Evolutionary conservation across 768 basidiomycete species (phyloP).

Genomic region (Guyanaporus albipodus): DNA sequence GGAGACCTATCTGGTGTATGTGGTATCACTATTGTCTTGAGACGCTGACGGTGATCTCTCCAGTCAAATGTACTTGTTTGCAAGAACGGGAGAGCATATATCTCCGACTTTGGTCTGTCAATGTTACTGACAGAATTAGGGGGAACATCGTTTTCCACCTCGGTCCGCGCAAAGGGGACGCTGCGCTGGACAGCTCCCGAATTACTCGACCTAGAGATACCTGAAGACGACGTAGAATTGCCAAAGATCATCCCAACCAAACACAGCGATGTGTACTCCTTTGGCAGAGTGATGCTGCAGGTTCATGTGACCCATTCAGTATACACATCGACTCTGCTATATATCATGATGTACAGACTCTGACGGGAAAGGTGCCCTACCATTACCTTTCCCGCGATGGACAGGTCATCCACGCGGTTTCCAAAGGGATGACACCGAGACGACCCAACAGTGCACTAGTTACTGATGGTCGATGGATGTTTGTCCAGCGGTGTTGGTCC

Average conservation of each 20-base stretch:
- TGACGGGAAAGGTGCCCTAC: slow-evolving; percentile 17
- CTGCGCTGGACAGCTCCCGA: slow-evolving; percentile 17
- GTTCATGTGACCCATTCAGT: neutral
- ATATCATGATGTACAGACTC: neutral
- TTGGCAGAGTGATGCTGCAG: slow-evolving; percentile 20
- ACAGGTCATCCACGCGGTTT: slow-evolving; percentile 10
- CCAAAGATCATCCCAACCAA: neutral
- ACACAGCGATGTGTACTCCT: slow-evolving; percentile 15
- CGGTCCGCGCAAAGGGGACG: slow-evolving; percentile 11
- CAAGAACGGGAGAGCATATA: slow-evolving; percentile 31
- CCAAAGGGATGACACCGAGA: neutral
- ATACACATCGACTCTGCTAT: neutral
- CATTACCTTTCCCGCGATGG: slow-evolving; percentile 7
- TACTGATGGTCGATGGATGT: slow-evolving; percentile 7
- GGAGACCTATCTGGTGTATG: slow-evolving; percentile 18
- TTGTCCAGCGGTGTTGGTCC: slow-evolving; percentile 16
- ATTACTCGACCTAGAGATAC: neutral
- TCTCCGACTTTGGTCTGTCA: slow-evolving; percentile 44
- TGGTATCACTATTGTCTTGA: too few species aligned
- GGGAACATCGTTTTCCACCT: slow-evolving; percentile 9
- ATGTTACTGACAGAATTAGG: slow-evolving; percentile 4
- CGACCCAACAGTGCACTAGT: neutral
- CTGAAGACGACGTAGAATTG: neutral
- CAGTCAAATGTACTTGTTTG: slow-evolving; percentile 44
- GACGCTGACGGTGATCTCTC: neutral